Percentiles rank a stretch among this genome's conserved stretches.
Evolutionary conservation across 1,284 basidiomycete species (phyloP).

Genomic region (Apiotrichum mycotoxinovorans): DNA sequence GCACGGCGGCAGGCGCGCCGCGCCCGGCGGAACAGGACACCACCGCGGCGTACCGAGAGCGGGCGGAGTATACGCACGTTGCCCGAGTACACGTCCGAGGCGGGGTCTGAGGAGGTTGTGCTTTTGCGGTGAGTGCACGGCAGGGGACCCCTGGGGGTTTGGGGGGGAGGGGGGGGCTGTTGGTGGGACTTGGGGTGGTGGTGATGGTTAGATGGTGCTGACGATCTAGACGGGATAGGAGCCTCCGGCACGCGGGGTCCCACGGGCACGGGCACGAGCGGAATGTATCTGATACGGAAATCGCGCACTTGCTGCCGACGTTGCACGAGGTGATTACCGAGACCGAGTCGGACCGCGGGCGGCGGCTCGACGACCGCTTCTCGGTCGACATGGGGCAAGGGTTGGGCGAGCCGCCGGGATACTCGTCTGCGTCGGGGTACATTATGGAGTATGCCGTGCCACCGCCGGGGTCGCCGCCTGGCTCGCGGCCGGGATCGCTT

Average conservation of each 20-base stretch:
- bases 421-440: neutral
- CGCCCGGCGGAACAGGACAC: neutral
- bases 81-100: slow-evolving; percentile 40
- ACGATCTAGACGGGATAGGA: neutral
- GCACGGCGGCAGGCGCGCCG: too few relatives aligned
- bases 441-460: too few relatives aligned
- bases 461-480: too few relatives aligned
- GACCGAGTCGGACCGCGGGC: neutral
- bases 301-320: neutral
- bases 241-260: neutral
- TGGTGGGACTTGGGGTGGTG: neutral
- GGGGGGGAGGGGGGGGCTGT: neutral
- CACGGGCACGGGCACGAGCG: neutral
- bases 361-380: neutral
- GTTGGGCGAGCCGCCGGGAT: neutral
- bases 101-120: slow-evolving; percentile 41
- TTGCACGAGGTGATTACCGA: neutral
- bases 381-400: neutral
- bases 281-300: neutral
- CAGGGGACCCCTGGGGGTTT: neutral
- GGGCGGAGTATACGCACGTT: slow-evolving; percentile 37
- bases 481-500: too few relatives aligned
- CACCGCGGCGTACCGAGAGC: slow-evolving; percentile 30
- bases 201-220: neutral
- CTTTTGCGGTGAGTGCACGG: slow-evolving; percentile 29